phyloP scores from a whole-genome alignment of 768 basidiomycete species.

The Lentinula lateritia region DNA sequence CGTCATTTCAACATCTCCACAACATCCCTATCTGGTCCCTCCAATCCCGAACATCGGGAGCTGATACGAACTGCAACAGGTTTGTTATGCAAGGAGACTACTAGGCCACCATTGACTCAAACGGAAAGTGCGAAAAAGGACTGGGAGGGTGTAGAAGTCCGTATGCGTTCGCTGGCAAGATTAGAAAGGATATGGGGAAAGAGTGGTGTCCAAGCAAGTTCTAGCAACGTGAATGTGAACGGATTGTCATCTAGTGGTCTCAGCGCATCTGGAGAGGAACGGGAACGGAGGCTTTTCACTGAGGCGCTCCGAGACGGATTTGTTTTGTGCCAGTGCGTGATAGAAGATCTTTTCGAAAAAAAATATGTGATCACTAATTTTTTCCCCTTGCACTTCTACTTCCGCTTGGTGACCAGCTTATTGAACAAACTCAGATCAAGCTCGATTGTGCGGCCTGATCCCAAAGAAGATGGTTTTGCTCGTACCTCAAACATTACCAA shows the following conservation, averaged over 20 bases:
- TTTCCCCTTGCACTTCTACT: conserved; percentile 11
- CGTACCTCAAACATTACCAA: conserved; percentile 69
- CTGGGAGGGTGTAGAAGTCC: conserved; percentile 73
- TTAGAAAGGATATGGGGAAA: conserved; percentile 76
- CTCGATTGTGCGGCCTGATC: conserved; percentile 55
- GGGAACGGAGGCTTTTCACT: conserved; percentile 66
- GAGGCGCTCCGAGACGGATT: conserved; percentile 81
- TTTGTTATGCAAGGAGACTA: conserved; percentile 61
- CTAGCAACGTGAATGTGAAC: conserved; percentile 32
- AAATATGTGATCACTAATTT: background rate
- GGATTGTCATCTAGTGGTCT: conserved; percentile 27
- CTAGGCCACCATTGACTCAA: conserved; percentile 52
- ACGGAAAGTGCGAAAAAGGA: conserved; percentile 46
- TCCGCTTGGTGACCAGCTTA: conserved; percentile 40
- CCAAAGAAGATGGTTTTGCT: conserved; percentile 60
- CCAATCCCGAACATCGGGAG: conserved; percentile 59
- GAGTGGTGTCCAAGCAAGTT: conserved; percentile 43
- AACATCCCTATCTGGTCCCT: conserved; percentile 41
- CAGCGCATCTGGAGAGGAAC: conserved; percentile 60
- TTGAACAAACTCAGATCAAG: conserved; percentile 72
- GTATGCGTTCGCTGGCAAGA: conserved; percentile 53
- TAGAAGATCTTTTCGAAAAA: conserved; percentile 6
- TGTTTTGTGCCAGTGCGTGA: conserved; percentile 83
- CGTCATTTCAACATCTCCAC: conserved; percentile 57
- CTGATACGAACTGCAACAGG: conserved; percentile 61